Conservation (phyloP, 1,284 basidiomycete genomes). For the Ustilago curta region DNA sequence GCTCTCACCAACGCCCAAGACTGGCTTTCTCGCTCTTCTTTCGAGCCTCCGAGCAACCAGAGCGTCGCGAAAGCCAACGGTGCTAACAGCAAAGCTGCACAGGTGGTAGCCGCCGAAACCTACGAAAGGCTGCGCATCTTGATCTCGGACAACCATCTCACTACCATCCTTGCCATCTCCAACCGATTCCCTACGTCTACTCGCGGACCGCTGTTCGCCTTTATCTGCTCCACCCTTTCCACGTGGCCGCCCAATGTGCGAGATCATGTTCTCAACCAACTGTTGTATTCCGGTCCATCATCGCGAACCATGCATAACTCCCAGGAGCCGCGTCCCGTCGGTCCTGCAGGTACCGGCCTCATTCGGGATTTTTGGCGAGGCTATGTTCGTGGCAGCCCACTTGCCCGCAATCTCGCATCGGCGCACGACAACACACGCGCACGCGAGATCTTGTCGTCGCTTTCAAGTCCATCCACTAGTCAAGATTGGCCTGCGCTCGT, state of each 20-base stretch:
- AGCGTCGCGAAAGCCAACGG: neutral
- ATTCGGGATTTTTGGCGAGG: conserved; percentile 67
- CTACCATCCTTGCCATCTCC: conserved; percentile 53
- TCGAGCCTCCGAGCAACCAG: conserved; percentile 12
- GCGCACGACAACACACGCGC: conserved; percentile 31
- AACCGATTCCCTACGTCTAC: conserved; percentile 54
- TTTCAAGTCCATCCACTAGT: conserved; percentile 9
- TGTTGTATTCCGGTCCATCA: conserved; percentile 32
- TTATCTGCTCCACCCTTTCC: conserved; percentile 56
- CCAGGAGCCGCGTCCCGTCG: conserved; percentile 19
- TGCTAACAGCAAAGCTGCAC: neutral
- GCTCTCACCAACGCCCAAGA: conserved; percentile 60
- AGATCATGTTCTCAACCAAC: conserved; percentile 50
- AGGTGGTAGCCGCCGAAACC: conserved; percentile 33
- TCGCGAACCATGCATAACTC: conserved; percentile 1
- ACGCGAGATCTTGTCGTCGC: conserved; percentile 33
- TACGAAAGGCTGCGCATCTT: conserved; percentile 49
- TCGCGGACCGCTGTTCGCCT: conserved; percentile 57
- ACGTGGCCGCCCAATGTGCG: conserved; percentile 55
- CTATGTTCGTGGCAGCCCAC: conserved; percentile 54
- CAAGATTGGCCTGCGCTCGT: conserved; percentile 75
- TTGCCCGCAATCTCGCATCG: conserved; percentile 50
- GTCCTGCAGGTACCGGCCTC: conserved; percentile 42
- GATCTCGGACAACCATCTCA: conserved; percentile 56
- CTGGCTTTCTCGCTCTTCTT: conserved; percentile 32